These are phyloP conservation scores for Berberis vulgaris DNA, from an alignment of 164 flowering plant genomes.

Conservation along the genomic window DNA sequence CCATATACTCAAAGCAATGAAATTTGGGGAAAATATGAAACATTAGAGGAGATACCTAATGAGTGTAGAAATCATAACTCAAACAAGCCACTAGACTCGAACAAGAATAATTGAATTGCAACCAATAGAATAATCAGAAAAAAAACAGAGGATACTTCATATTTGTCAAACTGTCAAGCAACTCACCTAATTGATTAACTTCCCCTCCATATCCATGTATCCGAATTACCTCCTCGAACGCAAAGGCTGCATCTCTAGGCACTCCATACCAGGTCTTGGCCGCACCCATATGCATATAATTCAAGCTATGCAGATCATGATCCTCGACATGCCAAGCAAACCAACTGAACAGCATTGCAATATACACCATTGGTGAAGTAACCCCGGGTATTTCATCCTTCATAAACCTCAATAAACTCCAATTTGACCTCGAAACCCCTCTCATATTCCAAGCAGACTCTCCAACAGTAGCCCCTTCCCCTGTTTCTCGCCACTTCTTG, in stretches of 20 bases:
- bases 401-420: conserved; percentile 89
- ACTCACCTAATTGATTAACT: conserved; percentile 89
- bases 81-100: background rate
- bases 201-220: conserved; percentile 91
- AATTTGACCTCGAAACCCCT: conserved; percentile 69
- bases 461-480: conserved; percentile 40
- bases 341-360: conserved; percentile 99
- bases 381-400: conserved; percentile 99
- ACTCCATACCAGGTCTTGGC: conserved; percentile 99
- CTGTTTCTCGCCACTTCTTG: conserved; percentile 24
- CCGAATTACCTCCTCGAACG: conserved; percentile 87
- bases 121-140: too few relatives aligned
- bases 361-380: conserved; percentile 97
- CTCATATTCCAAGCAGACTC: conserved; percentile 97
- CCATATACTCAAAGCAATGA: too few relatives aligned
- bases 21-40: too few relatives aligned
- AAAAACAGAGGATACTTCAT: background rate
- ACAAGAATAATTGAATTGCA: background rate
- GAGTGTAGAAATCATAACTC: background rate
- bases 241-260: conserved; percentile 80
- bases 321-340: conserved; percentile 99
- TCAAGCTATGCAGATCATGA: conserved; percentile 97
- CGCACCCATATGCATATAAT: conserved; percentile 90
- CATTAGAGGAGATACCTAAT: too few relatives aligned
- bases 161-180: background rate